Evolutionary conservation across 2,329 filamentous ascomycete genomes (phyloP).

Genomic region (Sclerotinia spermophila): DNA sequence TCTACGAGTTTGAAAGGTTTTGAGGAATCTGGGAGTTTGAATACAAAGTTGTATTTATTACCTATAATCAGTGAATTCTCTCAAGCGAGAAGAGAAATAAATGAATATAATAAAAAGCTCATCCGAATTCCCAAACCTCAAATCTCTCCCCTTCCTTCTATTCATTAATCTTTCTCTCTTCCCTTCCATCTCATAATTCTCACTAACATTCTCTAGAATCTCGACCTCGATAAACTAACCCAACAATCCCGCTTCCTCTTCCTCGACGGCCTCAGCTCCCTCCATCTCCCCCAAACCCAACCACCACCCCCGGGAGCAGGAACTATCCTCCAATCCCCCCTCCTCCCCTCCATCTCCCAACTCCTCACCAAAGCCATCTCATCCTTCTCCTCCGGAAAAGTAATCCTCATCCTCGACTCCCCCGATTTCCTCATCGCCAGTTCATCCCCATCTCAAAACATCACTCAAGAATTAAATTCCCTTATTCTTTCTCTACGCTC

Average conservation of each 20-base stretch:
- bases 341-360: neutral
- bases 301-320: neutral
- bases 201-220: slow-evolving; percentile 46
- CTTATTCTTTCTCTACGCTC: neutral
- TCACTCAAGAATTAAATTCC: neutral
- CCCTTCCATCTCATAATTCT: neutral
- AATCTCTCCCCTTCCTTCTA: too few species aligned
- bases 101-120: neutral
- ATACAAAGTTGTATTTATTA: neutral
- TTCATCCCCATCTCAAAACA: neutral
- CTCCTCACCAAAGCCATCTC: neutral
- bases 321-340: neutral
- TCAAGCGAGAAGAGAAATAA: neutral
- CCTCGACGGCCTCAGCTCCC: slow-evolving; percentile 27
- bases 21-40: neutral
- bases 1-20: neutral
- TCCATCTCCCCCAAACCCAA: neutral
- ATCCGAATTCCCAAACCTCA: neutral
- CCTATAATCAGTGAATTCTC: neutral
- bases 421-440: slow-evolving; percentile 4
- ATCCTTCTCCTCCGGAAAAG: neutral
- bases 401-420: slow-evolving; percentile 7
- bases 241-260: slow-evolving; percentile 63
- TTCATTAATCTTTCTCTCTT: neutral
- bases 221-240: slow-evolving; percentile 63